Conservation (phyloP, 345 rosid species). For the Pseudoturritis turrita region DNA sequence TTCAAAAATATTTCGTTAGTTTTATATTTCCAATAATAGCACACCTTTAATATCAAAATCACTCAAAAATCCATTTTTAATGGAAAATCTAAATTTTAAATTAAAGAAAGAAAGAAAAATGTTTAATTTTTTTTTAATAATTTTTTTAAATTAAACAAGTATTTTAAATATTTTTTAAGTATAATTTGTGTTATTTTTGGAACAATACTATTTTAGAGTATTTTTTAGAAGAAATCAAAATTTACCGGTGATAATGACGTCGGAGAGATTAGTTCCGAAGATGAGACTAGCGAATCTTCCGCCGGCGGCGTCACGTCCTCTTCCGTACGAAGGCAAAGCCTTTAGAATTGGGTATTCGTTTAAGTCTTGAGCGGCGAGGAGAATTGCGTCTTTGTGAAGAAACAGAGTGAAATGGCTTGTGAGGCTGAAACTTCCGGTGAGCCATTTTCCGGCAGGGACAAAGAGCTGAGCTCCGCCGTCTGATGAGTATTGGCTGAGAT, state of each 20-base stretch:
- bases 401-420: slow-evolving; percentile 83
- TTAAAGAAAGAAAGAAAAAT: too few relatives aligned
- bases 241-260: slow-evolving; percentile 74
- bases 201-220: too few relatives aligned
- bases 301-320: slow-evolving; percentile 87
- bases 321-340: slow-evolving; percentile 84
- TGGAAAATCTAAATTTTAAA: too few relatives aligned
- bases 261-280: slow-evolving; percentile 86
- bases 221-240: not conserved
- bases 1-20: too few relatives aligned
- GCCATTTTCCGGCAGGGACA: slow-evolving; percentile 85
- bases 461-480: slow-evolving; percentile 70
- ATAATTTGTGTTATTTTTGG: too few relatives aligned
- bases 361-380: slow-evolving; percentile 82
- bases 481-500: slow-evolving; percentile 46
- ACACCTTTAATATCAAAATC: too few relatives aligned
- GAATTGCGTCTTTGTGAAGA: slow-evolving; percentile 73
- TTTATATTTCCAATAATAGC: too few relatives aligned
- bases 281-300: slow-evolving; percentile 82
- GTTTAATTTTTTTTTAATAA: too few relatives aligned
- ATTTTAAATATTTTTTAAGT: too few relatives aligned
- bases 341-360: slow-evolving; percentile 65
- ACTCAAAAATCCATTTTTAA: too few relatives aligned
- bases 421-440: slow-evolving; percentile 82
- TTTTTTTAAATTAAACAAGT: too few relatives aligned